Percentiles rank a stretch among this genome's conserved stretches.
Conservation (phyloP, 176 grass and related monocot species). For the Paspalum notatum region DNA sequence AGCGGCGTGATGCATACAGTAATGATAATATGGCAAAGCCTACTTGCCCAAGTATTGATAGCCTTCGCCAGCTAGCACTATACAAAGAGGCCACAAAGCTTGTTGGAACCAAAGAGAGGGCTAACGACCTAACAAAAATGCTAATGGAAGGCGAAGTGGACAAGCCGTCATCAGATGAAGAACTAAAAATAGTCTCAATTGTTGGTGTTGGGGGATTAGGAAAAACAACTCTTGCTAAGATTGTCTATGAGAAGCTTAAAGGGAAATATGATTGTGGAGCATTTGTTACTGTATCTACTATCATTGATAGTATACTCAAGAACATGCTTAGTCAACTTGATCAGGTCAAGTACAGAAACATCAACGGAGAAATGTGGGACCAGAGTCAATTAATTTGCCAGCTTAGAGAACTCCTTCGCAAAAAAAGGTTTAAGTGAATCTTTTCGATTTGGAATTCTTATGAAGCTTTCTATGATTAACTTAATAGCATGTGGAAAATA, state of each 20-base stretch:
- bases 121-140: background rate
- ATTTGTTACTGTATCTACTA: background rate
- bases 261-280: background rate
- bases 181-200: background rate
- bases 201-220: conserved; percentile 25
- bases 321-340: too few species aligned
- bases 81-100: background rate
- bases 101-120: background rate
- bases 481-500: too few species aligned
- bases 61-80: background rate
- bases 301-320: background rate
- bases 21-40: background rate
- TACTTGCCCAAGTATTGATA: background rate
- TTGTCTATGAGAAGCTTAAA: conserved; percentile 15
- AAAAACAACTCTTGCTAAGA: conserved; percentile 32
- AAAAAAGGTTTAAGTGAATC: too few species aligned
- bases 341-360: too few species aligned
- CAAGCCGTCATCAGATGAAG: too few species aligned
- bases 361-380: too few species aligned
- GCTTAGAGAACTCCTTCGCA: too few species aligned
- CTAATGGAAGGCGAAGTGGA: background rate
- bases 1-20: background rate
- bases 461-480: too few species aligned
- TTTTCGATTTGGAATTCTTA: too few species aligned
- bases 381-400: too few species aligned